Base-by-base conservation (phyloP, 805 yeast genomes). In the Saturnispora dispora region DNA sequence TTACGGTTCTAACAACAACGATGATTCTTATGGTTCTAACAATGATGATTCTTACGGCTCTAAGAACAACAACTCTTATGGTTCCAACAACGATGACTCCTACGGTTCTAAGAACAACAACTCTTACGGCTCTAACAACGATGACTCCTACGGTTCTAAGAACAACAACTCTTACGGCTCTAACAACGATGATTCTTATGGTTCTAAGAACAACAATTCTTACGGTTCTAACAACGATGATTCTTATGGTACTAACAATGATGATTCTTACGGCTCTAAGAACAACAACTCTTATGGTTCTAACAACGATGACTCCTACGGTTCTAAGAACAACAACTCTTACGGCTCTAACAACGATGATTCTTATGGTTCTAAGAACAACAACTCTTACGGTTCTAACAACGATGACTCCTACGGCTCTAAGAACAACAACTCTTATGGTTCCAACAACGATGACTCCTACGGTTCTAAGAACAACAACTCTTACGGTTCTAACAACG, bases 391-490 rank as follows among this genome's bases (percentile, higher is more conserved):
- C 43, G 39, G 55, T 58, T 55, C 64, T 65, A 63, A 63, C 36
- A 59, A 63, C 30, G 53, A 58, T 55, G 56, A 58, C 15, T 52
- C 54, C 48, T 55, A 57, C 47, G 48, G 48, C 4, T 17, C 25
- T 25, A 25, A 36, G 23, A 46, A 36, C 51, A 55, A 62, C 43
- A 55, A 58, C 41, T 56, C 65, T 3, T 59, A 64, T 50, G 65
- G 62, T 22, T 49, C 47, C 27, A 40, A 51, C 30, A 63, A 48
- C 50, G 32, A 47, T 1, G 17, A 62, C 58, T 62, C 65, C 25
- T 65, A 64, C 53, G 68, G 65, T 58, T 54, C 64, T 42, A 53
- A 54, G 62, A 32, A 64, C 61, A 48, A 60, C 58, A 57, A 42
- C 59, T 18, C 39, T 8, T 45, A 56, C 39, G 54, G 50, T 35